Evolutionary conservation across 257 asterid genomes (phyloP), one percentile per base, ranked within the genome.

Genomic region (Scutellaria barbata): DNA sequence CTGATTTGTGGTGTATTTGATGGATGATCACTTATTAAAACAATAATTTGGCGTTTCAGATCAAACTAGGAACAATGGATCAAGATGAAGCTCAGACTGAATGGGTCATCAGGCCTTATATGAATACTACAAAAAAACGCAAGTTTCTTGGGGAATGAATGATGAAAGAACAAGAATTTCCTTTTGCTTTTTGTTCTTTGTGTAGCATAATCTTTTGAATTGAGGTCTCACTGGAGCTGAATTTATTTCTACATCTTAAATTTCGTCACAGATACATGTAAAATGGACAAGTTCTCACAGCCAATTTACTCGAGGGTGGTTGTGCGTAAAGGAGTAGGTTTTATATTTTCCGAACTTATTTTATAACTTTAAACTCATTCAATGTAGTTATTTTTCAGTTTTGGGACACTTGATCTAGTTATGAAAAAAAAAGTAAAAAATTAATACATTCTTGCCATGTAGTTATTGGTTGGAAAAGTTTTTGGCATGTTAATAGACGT

Each of bases 21-120:
- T 56, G 10, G 12, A 52, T 56, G 10, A 13, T 25, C 13, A 25
- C 18, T 11, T 55, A 25, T 25, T 20, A 8, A 8, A 10, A 8
- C 46, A 0, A 12, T 33, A 14, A 35, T 59, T 6, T 43, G 43
- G 37, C 58, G 75, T 72, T 74, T 59, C 88, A 94, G 96, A 78
- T 94, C 61, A 85, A 86, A 79, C 78, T 89, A 41, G 98, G 98
- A 79, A 89, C 95, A 2, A 61, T 92, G 85, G 98, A 92, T 67
- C 96, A 89, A 79, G 90, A 84, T 6, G 96, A 89, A 83, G 96
- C 96, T 76, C 92, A 86, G 68, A 79, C 51, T 0, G 96, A 90
- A 63, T 92, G 90, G 90, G 76, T 62, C 8, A 63, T 51, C 8
- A 73, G 80, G 51, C 80, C 76, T 53, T 76, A 69, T 47, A 76